Conservation (phyloP, 2,329 filamentous ascomycete genomes). For the Trichoderma pleuroti region DNA sequence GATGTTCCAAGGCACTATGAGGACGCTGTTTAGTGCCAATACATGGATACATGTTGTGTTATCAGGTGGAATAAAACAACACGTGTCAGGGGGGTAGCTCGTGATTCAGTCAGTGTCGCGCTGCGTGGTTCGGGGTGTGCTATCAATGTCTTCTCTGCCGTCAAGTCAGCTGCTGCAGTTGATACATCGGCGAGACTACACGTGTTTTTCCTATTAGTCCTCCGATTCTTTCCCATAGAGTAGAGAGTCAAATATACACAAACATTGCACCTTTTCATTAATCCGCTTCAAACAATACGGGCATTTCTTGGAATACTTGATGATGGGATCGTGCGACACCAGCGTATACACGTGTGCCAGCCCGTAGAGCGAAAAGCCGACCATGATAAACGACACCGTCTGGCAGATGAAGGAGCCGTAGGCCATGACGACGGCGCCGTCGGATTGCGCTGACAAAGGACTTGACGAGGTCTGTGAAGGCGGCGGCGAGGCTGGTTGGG, state of each 20-base stretch:
- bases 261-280: conserved; percentile 56
- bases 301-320: conserved; percentile 68
- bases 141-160: conserved; percentile 42
- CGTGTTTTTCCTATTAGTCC: background rate
- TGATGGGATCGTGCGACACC: conserved; percentile 61
- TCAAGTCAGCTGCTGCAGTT: conserved; percentile 53
- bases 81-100: background rate
- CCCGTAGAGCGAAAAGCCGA: conserved; percentile 63
- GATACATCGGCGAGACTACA: conserved; percentile 43
- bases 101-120: background rate
- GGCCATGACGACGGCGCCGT: conserved; percentile 69
- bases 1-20: background rate
- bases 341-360: conserved; percentile 61
- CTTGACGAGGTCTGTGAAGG: conserved; percentile 69
- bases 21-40: background rate
- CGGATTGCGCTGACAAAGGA: conserved; percentile 68
- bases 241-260: background rate
- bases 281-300: conserved; percentile 63
- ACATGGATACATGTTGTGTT: background rate
- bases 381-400: conserved; percentile 60
- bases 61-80: background rate
- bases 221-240: background rate
- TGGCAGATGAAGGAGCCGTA: conserved; percentile 65
- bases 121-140: background rate
- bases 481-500: conserved; percentile 58